Base-by-base conservation (phyloP, 2,329 filamentous ascomycete genomes). In the Incumbomyces lentus region DNA sequence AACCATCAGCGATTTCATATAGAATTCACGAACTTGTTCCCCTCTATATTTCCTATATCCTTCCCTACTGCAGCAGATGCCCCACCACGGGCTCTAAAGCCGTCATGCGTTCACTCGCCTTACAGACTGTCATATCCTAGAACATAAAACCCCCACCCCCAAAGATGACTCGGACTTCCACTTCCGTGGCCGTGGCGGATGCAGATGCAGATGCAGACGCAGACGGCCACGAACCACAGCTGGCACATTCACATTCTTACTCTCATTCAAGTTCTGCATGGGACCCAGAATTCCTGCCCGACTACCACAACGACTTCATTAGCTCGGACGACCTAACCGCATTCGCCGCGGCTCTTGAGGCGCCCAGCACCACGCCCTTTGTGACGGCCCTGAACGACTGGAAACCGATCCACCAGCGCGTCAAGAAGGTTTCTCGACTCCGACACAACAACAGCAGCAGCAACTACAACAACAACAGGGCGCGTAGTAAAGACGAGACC, bases 321-420 rank as follows among this genome's bases (percentile, higher is more conserved):
- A 67, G 76, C 37, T 71, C 81, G 34, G 78, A 78, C 49, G 83
- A 94, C 60, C 71, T 95, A 29, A 72, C 76, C 32, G 81, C 84
- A 46, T 96, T 96, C 63, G 81, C 84, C 50, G 78, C 77, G 49
- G 90, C 90, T 6, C 75, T 95, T 7, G 76, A 79, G n/a, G 86
- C 85, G 1, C 87, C 89, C 0, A 87, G 93, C 51, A 78, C 78
- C 1, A 74, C 82, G 34, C 80, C 84, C 31, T n/a, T n/a, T n/a
- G 80, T 96, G 58, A 85, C 86, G 2, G 90, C 92, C 34, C 79
- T 93, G 60, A 94, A 94, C 63, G 92, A 98, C 70, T 98, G 92
- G 92, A 82, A 86, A 13, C 92, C 92, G 0, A 79, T 96, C 11
- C 82, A 84, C 56, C 79, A 90, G 61, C 81, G 76, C 48, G 74